Conservation (phyloP, 495 filamentous ascomycete species). For the Immersiella caudata region DNA sequence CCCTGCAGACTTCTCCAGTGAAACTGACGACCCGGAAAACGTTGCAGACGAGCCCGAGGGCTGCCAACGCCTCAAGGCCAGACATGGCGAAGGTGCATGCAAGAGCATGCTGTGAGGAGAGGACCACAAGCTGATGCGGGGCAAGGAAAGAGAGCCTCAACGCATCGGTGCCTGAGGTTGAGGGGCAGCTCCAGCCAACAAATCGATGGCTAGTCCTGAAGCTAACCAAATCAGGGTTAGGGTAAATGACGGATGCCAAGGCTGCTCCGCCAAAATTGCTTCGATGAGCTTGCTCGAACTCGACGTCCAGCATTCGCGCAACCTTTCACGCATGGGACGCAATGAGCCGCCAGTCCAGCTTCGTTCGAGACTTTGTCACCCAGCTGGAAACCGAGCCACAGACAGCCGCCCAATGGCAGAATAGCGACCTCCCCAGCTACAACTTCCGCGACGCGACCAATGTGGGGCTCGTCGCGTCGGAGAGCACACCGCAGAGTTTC, state of each 20-base stretch:
- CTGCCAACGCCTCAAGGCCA: slow-evolving; percentile 18
- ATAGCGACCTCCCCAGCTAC: slow-evolving; percentile 26
- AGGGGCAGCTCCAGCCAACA: background rate
- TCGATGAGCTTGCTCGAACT: background rate
- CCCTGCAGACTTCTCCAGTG: slow-evolving; percentile 14
- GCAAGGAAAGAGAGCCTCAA: background rate
- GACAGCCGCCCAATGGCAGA: background rate
- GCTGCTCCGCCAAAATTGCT: too few relatives aligned
- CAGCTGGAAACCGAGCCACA: slow-evolving; percentile 22
- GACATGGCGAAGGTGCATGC: slow-evolving; percentile 10
- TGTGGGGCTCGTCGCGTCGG: slow-evolving; percentile 46
- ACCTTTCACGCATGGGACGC: background rate
- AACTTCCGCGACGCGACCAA: slow-evolving; percentile 31
- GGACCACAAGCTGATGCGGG: background rate
- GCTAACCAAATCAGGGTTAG: too few relatives aligned
- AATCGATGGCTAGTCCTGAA: too few relatives aligned
- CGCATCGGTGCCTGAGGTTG: background rate
- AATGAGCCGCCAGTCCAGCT: slow-evolving; percentile 14
- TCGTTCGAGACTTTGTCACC: slow-evolving; percentile 31
- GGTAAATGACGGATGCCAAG: too few relatives aligned
- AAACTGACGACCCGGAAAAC: slow-evolving; percentile 22
- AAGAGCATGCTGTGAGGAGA: background rate
- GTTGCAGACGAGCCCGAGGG: slow-evolving; percentile 20
- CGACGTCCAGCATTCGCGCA: background rate
- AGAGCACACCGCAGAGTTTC: slow-evolving; percentile 51